Evolutionary conservation across 192 early-diverging fungal genomes (phyloP).

Genomic region (Phlyctochytrium arcticum): DNA sequence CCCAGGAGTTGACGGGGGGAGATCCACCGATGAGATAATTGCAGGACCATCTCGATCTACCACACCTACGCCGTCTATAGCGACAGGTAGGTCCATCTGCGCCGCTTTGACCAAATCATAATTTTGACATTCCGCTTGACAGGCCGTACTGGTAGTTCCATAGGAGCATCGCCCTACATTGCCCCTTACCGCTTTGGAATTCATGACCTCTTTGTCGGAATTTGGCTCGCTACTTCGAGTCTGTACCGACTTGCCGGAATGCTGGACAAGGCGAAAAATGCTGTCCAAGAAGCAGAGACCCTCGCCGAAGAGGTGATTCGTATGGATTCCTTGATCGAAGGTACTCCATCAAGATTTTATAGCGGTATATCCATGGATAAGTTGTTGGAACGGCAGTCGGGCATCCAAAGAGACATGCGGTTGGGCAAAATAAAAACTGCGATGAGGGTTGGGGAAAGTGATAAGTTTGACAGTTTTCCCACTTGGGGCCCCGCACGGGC

Average conservation of each 20-base stretch:
- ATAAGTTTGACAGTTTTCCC: neutral
- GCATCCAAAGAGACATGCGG: neutral
- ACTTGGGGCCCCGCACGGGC: conserved; percentile 35
- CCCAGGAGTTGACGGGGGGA: neutral
- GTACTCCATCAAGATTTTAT: conserved; percentile 9
- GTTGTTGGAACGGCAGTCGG: conserved; percentile 10
- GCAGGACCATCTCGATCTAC: too few relatives aligned
- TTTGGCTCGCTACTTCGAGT: conserved; percentile 40
- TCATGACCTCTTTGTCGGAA: conserved; percentile 42
- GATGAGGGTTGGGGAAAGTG: neutral
- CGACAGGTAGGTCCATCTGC: too few relatives aligned
- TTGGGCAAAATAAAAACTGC: neutral
- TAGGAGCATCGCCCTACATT: too few relatives aligned
- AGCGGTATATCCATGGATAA: conserved; percentile 1
- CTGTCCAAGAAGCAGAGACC: conserved; percentile 43
- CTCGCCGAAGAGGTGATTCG: conserved; percentile 31
- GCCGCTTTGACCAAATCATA: too few relatives aligned
- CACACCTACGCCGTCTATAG: too few relatives aligned
- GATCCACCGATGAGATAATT: too few relatives aligned
- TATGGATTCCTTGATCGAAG: conserved; percentile 16
- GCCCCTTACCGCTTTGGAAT: conserved; percentile 35
- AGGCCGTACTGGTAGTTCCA: too few relatives aligned
- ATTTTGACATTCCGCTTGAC: too few relatives aligned
- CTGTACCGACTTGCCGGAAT: conserved; percentile 34
- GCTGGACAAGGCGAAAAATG: conserved; percentile 35